Conservation (phyloP, 306 rosid genomes). For the Castanopsis chinensis region DNA sequence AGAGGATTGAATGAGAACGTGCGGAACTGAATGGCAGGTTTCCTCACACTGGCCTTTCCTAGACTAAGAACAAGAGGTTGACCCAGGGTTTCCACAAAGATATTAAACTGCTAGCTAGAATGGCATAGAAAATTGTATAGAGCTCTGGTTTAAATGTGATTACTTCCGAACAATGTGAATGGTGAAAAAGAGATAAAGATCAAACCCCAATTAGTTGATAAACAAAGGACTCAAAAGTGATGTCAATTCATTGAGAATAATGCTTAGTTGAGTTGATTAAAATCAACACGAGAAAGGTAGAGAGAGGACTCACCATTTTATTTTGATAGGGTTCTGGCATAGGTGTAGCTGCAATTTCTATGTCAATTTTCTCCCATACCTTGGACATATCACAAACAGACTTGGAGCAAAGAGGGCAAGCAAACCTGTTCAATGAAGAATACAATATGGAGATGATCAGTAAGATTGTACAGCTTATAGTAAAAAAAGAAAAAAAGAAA, state of each 20-base stretch:
- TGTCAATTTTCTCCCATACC: conserved; percentile 83
- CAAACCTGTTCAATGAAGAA: conserved; percentile 45
- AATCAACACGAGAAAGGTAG: neutral
- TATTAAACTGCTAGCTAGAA: neutral
- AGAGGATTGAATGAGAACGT: too few relatives aligned
- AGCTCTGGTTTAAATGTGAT: neutral
- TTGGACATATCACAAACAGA: conserved; percentile 88
- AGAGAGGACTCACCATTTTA: conserved; percentile 43
- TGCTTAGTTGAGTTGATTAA: too few relatives aligned
- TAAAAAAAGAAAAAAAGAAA: neutral
- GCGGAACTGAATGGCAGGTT: too few relatives aligned
- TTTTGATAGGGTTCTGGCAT: conserved; percentile 64
- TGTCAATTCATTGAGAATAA: too few relatives aligned
- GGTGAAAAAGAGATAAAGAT: too few relatives aligned
- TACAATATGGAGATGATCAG: neutral
- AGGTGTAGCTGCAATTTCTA: conserved; percentile 77
- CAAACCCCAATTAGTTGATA: too few relatives aligned
- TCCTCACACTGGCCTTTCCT: too few relatives aligned
- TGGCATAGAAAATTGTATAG: neutral
- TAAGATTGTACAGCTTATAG: neutral
- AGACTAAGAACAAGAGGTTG: neutral
- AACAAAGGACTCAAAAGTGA: too few relatives aligned
- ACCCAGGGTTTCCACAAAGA: neutral
- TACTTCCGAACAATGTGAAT: neutral
- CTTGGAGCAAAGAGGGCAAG: conserved; percentile 88